Evolutionary conservation across 352 stramenopile genomes (phyloP).

Genomic region (Thraustochytrium sp.): DNA sequence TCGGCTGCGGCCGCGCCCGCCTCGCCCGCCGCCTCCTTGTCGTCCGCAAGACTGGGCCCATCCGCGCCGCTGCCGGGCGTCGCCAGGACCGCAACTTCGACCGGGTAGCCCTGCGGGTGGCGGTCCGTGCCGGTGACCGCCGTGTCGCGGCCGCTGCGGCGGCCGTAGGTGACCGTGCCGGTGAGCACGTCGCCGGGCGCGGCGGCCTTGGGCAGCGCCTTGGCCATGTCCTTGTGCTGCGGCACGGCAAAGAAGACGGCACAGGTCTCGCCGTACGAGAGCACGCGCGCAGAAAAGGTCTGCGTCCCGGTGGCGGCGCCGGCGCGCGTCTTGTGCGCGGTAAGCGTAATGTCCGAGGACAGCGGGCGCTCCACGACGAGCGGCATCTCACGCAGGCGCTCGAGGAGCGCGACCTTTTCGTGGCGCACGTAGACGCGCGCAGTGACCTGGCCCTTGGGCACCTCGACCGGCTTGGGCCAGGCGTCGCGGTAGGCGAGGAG

Average conservation of each 20-base stretch:
- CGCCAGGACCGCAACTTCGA: not conserved
- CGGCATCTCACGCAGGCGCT: conserved; percentile 71
- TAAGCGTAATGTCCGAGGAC: conserved; percentile 49
- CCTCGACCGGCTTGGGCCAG: conserved; percentile 66
- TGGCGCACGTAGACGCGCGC: conserved; percentile 68
- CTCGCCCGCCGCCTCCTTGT: not conserved
- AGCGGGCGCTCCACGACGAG: conserved; percentile 65
- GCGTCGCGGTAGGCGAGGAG: conserved; percentile 73
- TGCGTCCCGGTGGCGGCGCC: conserved; percentile 50
- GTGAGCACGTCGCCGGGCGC: not conserved
- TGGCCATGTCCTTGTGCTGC: not conserved
- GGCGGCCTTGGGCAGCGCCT: conserved; percentile 19
- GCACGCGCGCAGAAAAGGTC: conserved; percentile 1
- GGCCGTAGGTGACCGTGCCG: not conserved
- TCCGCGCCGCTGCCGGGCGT: not conserved
- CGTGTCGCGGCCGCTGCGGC: conserved; percentile 8
- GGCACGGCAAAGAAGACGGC: conserved; percentile 8
- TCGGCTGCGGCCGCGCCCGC: not conserved
- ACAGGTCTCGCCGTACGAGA: conserved; percentile 8
- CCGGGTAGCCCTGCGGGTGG: not conserved
- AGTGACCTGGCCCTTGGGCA: conserved; percentile 70
- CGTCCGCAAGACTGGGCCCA: not conserved
- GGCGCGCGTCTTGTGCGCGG: conserved; percentile 10
- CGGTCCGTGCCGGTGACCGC: not conserved
- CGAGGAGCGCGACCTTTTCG: conserved; percentile 69